Percentiles rank a stretch among this genome's conserved stretches.
Conservation (phyloP, 768 basidiomycete genomes). For the Serendipita sp. region DNA sequence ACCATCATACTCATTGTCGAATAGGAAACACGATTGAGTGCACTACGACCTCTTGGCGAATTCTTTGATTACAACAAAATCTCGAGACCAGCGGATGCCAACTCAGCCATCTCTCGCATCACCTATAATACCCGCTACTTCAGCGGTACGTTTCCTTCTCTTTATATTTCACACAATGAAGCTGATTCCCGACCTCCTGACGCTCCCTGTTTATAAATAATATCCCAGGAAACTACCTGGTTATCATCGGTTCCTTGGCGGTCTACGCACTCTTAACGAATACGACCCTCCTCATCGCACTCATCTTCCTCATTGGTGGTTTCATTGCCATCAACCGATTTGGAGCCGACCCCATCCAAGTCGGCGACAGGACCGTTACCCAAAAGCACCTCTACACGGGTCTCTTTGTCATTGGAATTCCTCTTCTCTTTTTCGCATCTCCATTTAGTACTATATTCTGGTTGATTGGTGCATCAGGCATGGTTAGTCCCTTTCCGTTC, state of each 20-base stretch:
- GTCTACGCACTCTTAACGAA: slow-evolving; percentile 87
- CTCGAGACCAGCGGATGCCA: slow-evolving; percentile 69
- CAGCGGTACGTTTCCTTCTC: slow-evolving; percentile 2
- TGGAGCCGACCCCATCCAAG: slow-evolving; percentile 69
- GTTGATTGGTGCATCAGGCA: slow-evolving; percentile 74
- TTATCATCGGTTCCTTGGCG: slow-evolving; percentile 60
- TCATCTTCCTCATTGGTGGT: slow-evolving; percentile 80
- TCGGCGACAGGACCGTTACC: slow-evolving; percentile 66
- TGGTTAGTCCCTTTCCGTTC: slow-evolving; percentile 19
- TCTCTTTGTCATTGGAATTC: slow-evolving; percentile 84
- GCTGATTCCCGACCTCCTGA: neutral
- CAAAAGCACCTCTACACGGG: slow-evolving; percentile 78
- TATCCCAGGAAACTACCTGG: slow-evolving; percentile 64
- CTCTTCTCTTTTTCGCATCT: slow-evolving; percentile 63
- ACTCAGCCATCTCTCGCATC: slow-evolving; percentile 45
- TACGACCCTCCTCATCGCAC: slow-evolving; percentile 61
- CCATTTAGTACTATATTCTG: slow-evolving; percentile 81
- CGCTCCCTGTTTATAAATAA: slow-evolving; percentile 12
- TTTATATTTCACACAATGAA: slow-evolving; percentile 27
- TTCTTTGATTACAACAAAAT: slow-evolving; percentile 75
- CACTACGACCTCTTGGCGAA: slow-evolving; percentile 52
- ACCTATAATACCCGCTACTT: slow-evolving; percentile 14
- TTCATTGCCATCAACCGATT: slow-evolving; percentile 80
- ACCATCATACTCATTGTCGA: neutral
- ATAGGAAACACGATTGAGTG: slow-evolving; percentile 66